Evolutionary conservation across 805 yeast genomes (phyloP).

Genomic region (Suhomyces prunicola): DNA sequence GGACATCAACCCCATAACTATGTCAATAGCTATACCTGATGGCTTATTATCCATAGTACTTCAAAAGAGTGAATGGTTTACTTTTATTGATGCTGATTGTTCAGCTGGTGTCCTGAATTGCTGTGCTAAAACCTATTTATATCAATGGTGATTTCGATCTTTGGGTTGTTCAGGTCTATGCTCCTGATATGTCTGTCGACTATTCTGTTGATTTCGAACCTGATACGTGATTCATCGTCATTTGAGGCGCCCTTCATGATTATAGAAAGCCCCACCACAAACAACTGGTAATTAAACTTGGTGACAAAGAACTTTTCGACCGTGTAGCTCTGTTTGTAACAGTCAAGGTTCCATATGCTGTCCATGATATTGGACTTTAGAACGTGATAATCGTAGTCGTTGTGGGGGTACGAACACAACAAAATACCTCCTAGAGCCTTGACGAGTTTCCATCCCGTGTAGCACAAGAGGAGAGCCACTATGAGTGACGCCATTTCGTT

Average conservation of each 20-base stretch:
- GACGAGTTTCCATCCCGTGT: conserved; percentile 52
- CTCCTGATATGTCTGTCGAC: conserved; percentile 33
- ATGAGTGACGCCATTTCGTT: conserved; percentile 46
- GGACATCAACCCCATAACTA: too few relatives aligned
- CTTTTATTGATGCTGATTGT: neutral
- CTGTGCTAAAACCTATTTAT: conserved; percentile 25
- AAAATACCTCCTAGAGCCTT: conserved; percentile 50
- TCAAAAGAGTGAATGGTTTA: too few relatives aligned
- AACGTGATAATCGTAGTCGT: conserved; percentile 35
- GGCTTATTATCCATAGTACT: too few relatives aligned
- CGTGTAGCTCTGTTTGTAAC: conserved; percentile 48
- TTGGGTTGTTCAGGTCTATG: conserved; percentile 16
- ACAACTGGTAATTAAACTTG: conserved; percentile 60
- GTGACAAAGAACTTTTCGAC: conserved; percentile 52
- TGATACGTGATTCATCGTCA: conserved; percentile 60
- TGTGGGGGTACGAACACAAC: conserved; percentile 50
- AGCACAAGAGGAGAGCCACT: conserved; percentile 44
- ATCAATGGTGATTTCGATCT: conserved; percentile 41
- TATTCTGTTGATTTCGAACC: conserved; percentile 47
- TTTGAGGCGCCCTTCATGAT: conserved; percentile 67
- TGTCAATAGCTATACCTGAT: too few relatives aligned
- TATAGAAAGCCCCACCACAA: conserved; percentile 53
- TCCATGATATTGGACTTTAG: conserved; percentile 41
- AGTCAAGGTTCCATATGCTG: conserved; percentile 45
- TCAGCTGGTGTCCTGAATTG: neutral